Evolutionary conservation across 2,329 filamentous ascomycete species (phyloP).

Genomic region (Exophiala sp.): DNA sequence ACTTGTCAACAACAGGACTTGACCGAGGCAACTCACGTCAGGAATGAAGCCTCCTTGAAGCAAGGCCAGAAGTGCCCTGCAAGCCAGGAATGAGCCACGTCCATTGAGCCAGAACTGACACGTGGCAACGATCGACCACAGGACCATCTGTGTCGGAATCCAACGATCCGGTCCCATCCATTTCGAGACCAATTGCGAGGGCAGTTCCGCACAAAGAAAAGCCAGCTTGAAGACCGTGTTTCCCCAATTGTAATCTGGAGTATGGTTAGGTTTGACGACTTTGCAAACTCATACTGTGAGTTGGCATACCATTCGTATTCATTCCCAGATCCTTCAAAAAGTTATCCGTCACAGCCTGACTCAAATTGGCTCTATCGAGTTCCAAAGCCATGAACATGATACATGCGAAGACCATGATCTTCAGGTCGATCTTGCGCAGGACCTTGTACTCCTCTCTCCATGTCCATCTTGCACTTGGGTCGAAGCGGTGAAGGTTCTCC

Average conservation of each 20-base stretch:
- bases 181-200: slow-evolving; percentile 55
- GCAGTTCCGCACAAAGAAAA: slow-evolving; percentile 54
- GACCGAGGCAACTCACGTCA: slow-evolving; percentile 7
- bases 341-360: slow-evolving; percentile 57
- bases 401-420: slow-evolving; percentile 30
- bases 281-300: not conserved
- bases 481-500: slow-evolving; percentile 38
- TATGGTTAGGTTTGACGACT: slow-evolving; percentile 7
- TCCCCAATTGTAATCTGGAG: slow-evolving; percentile 47
- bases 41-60: slow-evolving; percentile 48
- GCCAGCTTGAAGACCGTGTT: slow-evolving; percentile 50
- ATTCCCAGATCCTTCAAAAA: slow-evolving; percentile 48
- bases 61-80: slow-evolving; percentile 44
- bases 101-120: slow-evolving; percentile 49
- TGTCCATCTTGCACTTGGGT: slow-evolving; percentile 32
- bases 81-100: slow-evolving; percentile 38
- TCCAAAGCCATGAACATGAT: slow-evolving; percentile 61
- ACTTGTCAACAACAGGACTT: not conserved
- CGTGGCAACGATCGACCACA: slow-evolving; percentile 51
- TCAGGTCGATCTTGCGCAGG: slow-evolving; percentile 28
- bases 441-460: slow-evolving; percentile 26
- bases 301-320: slow-evolving; percentile 40
- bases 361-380: slow-evolving; percentile 58
- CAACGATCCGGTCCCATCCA: slow-evolving; percentile 54
- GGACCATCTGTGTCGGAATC: slow-evolving; percentile 55